A percentile compares a stretch with the other conserved stretches of the same genome.
Conservation (phyloP, 768 basidiomycete species). For the Trametes elegans region DNA sequence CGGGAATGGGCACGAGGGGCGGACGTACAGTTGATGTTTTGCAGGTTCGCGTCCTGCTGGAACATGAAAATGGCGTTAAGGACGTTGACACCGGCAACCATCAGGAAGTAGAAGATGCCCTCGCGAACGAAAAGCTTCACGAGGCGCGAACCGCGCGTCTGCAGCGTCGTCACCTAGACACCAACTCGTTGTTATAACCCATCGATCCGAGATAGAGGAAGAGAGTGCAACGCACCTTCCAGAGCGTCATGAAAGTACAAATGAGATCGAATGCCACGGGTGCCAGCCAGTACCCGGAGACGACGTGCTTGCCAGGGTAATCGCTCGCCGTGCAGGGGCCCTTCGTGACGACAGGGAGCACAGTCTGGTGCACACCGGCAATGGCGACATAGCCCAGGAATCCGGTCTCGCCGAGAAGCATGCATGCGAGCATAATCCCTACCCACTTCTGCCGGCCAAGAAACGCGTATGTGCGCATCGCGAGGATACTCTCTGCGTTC, state of each 20-base stretch:
- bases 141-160: slow-evolving; percentile 1
- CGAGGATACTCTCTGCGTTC: slow-evolving; percentile 5
- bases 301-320: slow-evolving; percentile 5
- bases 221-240: background rate
- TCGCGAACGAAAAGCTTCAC: slow-evolving; percentile 11
- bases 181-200: background rate
- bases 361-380: slow-evolving; percentile 5
- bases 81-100: slow-evolving; percentile 7
- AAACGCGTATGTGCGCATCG: slow-evolving; percentile 9
- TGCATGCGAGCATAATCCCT: background rate
- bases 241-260: slow-evolving; percentile 10
- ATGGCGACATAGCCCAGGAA: slow-evolving; percentile 7
- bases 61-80: slow-evolving; percentile 15
- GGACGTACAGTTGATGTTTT: slow-evolving; percentile 10
- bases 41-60: slow-evolving; percentile 8
- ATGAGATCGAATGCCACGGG: slow-evolving; percentile 11
- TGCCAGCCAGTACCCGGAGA: slow-evolving; percentile 9
- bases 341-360: slow-evolving; percentile 5
- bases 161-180: background rate
- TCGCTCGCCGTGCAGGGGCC: slow-evolving; percentile 10
- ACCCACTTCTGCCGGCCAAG: slow-evolving; percentile 4
- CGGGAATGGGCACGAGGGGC: background rate
- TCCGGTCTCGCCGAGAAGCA: slow-evolving; percentile 5
- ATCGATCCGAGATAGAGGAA: no score
- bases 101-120: slow-evolving; percentile 10